Evolutionary conservation across 2,329 filamentous ascomycete species (phyloP).

Genomic region (Rhexocercosporidium sp.): DNA sequence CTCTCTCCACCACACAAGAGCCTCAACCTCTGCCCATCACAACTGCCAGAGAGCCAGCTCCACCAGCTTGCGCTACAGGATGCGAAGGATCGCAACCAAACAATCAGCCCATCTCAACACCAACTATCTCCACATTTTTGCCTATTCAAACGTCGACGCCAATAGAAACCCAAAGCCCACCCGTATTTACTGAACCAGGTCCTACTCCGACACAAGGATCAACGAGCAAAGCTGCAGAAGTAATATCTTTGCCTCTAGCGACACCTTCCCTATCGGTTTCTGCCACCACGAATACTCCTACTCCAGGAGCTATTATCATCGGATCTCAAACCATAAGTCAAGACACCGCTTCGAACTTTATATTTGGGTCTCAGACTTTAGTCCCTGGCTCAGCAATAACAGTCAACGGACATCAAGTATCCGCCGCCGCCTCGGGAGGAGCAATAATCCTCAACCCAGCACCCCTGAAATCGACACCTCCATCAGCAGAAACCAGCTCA

Average conservation of each 20-base stretch:
- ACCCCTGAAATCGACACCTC: not conserved
- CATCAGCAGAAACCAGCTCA: slow-evolving; percentile 1
- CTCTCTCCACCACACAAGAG: not conserved
- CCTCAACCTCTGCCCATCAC: not conserved
- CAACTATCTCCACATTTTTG: not conserved
- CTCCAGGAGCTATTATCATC: slow-evolving; percentile 18
- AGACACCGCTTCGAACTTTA: slow-evolving; percentile 24
- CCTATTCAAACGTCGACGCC: not conserved
- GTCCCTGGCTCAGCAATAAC: slow-evolving; percentile 35
- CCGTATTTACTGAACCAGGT: not conserved
- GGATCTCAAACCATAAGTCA: slow-evolving; percentile 32
- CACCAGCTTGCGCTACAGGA: not conserved
- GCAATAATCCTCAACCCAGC: slow-evolving; percentile 14
- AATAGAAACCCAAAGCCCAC: not conserved
- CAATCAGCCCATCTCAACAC: not conserved
- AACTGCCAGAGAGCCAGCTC: not conserved
- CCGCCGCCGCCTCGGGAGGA: slow-evolving; percentile 29
- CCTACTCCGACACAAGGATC: not conserved
- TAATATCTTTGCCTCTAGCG: not conserved
- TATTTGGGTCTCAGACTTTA: slow-evolving; percentile 32
- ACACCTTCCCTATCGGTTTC: not conserved
- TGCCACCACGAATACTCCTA: slow-evolving; percentile 2
- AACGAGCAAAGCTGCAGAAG: not conserved
- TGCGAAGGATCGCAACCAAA: not conserved
- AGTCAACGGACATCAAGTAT: slow-evolving; percentile 32